Evolutionary conservation across 768 basidiomycete species (phyloP), one percentile per base, ranked within the genome.

Genomic region (Asterophora lycoperdoides): DNA sequence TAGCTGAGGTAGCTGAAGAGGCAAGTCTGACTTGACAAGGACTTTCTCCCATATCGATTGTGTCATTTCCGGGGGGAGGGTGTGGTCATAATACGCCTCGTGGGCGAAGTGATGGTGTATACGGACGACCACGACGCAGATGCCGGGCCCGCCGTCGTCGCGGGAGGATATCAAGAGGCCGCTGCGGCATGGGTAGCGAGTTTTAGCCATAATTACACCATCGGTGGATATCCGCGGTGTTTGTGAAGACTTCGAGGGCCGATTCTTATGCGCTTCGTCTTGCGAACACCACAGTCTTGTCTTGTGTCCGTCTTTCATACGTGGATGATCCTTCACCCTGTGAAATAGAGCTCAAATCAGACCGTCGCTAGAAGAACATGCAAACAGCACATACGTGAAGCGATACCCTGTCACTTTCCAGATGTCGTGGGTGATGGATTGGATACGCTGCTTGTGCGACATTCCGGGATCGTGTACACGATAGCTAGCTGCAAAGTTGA

Each of bases 201-300:
- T 57, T 51, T 74, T 75, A 1, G 72, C 71, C 51, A 73, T 61
- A 2, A 57, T 56, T 26, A 70, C 66, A 28, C 72, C 70, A 34
- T 66, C 64, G 51, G 64, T 68, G 10, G 70, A 65, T 20, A 65
- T 56, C 29, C 69, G 67, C 1, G 71, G 67, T 51, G 68, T 67
- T 29, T 65, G 64, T 48, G 63, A 60, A 17, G 60, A 57, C 49
- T 65, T 60, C 5, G 64, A 64, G 15, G 67, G 62, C 56, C 74
- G 76, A 6, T 65, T 69, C 45, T 68, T 67, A 49, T 75, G 71
- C 14, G 69, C 68, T 43, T 69, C 68, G 51, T 79, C 77, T 51
- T 76, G 77, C 8, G 74, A 76, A 60, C 75, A 79, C 73, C 75
- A 75, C 14, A 74, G 66, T 28, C 75, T 68, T 17, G 73, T 77